Conservation (phyloP, 345 rosid genomes). For the Pugionium cornutum region DNA sequence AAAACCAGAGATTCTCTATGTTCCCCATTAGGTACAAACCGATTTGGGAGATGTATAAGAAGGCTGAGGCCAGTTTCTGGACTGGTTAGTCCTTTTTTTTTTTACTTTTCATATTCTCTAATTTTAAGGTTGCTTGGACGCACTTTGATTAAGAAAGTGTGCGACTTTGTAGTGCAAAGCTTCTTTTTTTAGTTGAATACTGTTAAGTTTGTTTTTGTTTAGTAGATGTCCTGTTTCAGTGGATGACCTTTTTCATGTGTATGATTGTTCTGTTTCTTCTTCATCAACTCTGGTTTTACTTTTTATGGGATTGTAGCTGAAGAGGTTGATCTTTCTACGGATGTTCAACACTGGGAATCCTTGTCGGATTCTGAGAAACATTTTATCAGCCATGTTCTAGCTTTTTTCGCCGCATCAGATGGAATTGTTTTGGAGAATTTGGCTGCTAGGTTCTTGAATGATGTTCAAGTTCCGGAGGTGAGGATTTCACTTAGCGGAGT, state of each 20-base stretch:
- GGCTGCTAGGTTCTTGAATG: constrained; percentile 86
- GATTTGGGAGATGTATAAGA: constrained; percentile 97
- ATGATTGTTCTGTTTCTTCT: too few relatives aligned
- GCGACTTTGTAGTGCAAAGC: neutral
- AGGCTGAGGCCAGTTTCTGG: constrained; percentile 94
- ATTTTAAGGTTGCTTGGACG: constrained; percentile 5
- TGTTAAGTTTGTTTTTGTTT: too few relatives aligned
- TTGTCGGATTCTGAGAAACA: constrained; percentile 66
- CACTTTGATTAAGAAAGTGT: constrained; percentile 1
- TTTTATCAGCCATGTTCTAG: constrained; percentile 59
- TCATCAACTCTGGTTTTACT: neutral
- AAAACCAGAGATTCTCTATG: constrained; percentile 88
- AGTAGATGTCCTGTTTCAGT: too few relatives aligned
- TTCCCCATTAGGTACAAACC: constrained; percentile 72
- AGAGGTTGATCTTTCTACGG: constrained; percentile 90
- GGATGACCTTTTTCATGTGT: too few relatives aligned
- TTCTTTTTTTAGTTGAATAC: neutral
- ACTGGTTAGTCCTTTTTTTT: constrained; percentile 49
- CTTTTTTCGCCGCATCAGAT: too few relatives aligned
- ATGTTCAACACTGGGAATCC: constrained; percentile 74
- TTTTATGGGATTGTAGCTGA: constrained; percentile 59
- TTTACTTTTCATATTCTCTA: neutral
- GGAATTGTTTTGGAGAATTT: constrained; percentile 61
- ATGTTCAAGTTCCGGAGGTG: constrained; percentile 86
- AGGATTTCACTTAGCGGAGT: too few relatives aligned